These are phyloP conservation scores for Russula earlei DNA, from an alignment of 768 basidiomycete genomes.

Conservation along the genomic window DNA sequence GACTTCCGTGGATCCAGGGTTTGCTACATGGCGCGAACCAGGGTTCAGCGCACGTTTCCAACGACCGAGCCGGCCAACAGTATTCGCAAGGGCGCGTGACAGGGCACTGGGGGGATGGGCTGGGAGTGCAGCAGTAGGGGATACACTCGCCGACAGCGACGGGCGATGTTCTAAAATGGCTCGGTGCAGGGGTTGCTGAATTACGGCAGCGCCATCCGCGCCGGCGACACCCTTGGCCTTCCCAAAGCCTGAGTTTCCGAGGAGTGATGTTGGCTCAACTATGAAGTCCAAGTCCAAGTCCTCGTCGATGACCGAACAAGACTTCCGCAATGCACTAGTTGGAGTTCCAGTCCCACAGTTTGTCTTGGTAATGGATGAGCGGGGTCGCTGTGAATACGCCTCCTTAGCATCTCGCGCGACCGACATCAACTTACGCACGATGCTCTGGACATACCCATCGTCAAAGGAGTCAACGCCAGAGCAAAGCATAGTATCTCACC, in stretches of 20 bases:
- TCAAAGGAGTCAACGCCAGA: constrained; percentile 4
- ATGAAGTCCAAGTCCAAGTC: constrained; percentile 76
- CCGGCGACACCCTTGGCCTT: constrained; percentile 5
- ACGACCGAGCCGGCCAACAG: constrained; percentile 71
- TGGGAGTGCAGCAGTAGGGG: constrained; percentile 39
- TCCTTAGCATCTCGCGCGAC: constrained; percentile 76
- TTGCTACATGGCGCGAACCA: constrained; percentile 29
- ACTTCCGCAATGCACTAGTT: constrained; percentile 24
- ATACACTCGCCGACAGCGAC: constrained; percentile 28
- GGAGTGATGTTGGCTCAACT: constrained; percentile 35
- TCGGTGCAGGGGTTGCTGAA: constrained; percentile 52
- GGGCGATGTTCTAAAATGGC: constrained; percentile 41
- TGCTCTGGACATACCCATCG: constrained; percentile 39
- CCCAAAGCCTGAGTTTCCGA: constrained; percentile 13
- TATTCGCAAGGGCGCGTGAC: constrained; percentile 70
- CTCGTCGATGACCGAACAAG: constrained; percentile 42
- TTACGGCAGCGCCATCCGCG: constrained; percentile 25
- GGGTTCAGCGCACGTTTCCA: constrained; percentile 72
- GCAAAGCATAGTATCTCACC: constrained; percentile 36
- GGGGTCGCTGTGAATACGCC: constrained; percentile 32
- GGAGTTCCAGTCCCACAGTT: constrained; percentile 10
- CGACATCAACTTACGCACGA: constrained; percentile 75
- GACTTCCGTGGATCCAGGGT: constrained; percentile 34
- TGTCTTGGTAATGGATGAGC: constrained; percentile 30
- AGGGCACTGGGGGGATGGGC: constrained; percentile 48